Conservation (phyloP, 768 basidiomycete species). For the Arthromyces matolae region DNA sequence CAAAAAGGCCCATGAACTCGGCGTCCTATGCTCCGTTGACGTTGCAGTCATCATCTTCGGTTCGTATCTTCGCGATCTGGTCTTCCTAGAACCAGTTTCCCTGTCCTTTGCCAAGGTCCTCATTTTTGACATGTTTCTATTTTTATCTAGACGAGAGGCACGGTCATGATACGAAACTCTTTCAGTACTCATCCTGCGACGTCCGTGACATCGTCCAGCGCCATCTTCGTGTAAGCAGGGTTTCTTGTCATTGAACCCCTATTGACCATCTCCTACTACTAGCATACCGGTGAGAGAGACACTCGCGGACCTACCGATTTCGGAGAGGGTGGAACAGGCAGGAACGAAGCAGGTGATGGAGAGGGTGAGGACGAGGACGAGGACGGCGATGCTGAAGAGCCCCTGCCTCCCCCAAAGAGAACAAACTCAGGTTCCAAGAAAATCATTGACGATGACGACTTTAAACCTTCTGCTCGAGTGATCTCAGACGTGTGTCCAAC, state of each 20-base stretch:
- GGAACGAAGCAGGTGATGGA: constrained; percentile 18
- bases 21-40: constrained; percentile 16
- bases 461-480: constrained; percentile 7
- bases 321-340: constrained; percentile 14
- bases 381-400: constrained; percentile 10
- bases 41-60: constrained; percentile 18
- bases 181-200: constrained; percentile 65
- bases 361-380: constrained; percentile 28
- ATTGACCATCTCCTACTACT: constrained; percentile 8
- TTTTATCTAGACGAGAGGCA: constrained; percentile 21
- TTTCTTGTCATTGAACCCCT: background rate
- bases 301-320: constrained; percentile 33
- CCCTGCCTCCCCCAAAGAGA: constrained; percentile 3
- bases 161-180: constrained; percentile 62
- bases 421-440: background rate
- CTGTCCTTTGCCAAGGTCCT: constrained; percentile 12
- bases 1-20: constrained; percentile 18
- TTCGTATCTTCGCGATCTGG: constrained; percentile 2
- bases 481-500: constrained; percentile 9
- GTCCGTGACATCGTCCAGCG: constrained; percentile 57
- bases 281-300: constrained; percentile 37
- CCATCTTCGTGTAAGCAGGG: constrained; percentile 40
- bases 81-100: background rate
- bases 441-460: constrained; percentile 11
- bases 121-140: constrained; percentile 14